Percentiles rank a stretch among this genome's conserved stretches.
These are phyloP conservation scores for Phytophthora macrochlamydospora DNA, from an alignment of 352 stramenopile species.

Conservation along the genomic window DNA sequence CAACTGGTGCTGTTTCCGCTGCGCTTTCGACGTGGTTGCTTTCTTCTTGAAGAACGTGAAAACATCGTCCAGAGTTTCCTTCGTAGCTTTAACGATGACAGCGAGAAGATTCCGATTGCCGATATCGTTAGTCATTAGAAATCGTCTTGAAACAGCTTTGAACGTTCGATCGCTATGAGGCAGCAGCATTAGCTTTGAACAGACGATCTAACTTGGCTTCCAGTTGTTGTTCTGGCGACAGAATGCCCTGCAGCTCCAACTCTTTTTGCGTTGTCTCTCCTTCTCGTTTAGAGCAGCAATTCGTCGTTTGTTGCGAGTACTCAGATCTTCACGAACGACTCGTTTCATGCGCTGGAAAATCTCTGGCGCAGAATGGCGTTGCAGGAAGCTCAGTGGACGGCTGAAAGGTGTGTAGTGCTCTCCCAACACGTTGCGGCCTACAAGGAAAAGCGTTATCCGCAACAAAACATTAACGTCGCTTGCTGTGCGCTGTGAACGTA, in stretches of 20 bases:
- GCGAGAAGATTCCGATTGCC: too few species aligned
- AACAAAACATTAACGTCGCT: too few species aligned
- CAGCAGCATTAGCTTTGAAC: slow-evolving; percentile 16
- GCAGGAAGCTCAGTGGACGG: slow-evolving; percentile 25
- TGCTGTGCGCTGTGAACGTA: slow-evolving; percentile 2
- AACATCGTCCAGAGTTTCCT: too few species aligned
- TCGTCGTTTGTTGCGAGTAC: slow-evolving; percentile 30
- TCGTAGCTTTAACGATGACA: too few species aligned
- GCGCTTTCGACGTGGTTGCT: too few species aligned
- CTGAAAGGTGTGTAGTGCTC: slow-evolving; percentile 25
- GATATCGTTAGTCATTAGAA: too few species aligned
- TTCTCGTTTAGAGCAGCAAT: slow-evolving; percentile 37
- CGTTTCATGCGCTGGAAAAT: slow-evolving; percentile 38
- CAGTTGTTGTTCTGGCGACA: slow-evolving; percentile 36
- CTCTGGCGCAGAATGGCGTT: slow-evolving; percentile 18
- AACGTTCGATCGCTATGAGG: neutral
- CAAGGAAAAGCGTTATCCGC: too few species aligned
- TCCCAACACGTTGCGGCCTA: slow-evolving; percentile 33
- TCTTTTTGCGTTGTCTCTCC: slow-evolving; percentile 25
- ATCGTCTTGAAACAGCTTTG: too few species aligned
- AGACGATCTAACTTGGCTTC: slow-evolving; percentile 39
- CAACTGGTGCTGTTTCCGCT: too few species aligned
- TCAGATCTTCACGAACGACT: slow-evolving; percentile 29
- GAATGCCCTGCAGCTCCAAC: slow-evolving; percentile 23
- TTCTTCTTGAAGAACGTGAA: too few species aligned